A percentile compares a stretch with the other conserved stretches of the same genome.
These are phyloP conservation scores for Dactylorhiza incarnata DNA, from an alignment of 106 monocot genomes.

Conservation along the genomic window DNA sequence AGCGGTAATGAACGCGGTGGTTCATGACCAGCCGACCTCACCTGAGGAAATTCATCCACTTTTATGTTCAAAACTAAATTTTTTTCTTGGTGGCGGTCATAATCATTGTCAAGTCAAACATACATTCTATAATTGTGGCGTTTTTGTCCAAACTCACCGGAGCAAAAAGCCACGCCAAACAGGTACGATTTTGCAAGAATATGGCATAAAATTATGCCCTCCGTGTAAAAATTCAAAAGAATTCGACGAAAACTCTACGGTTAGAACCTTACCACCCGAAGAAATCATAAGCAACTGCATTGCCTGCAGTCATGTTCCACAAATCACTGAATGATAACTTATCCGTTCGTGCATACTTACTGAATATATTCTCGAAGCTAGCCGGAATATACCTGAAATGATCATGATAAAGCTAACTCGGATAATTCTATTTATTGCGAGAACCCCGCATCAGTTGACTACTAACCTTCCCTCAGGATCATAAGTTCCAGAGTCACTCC, in stretches of 20 bases:
- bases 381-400: slow-evolving; percentile 49
- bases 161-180: too few species aligned
- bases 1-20: too few species aligned
- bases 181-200: not conserved
- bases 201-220: too few species aligned
- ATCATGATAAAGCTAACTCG: not conserved
- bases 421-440: not conserved
- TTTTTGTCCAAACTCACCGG: too few species aligned
- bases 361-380: slow-evolving; percentile 75
- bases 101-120: too few species aligned
- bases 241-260: not conserved
- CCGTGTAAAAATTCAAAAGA: not conserved
- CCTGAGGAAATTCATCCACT: too few species aligned
- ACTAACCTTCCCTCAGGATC: slow-evolving; percentile 73
- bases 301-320: slow-evolving; percentile 72
- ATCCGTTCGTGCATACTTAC: slow-evolving; percentile 58
- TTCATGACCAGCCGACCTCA: too few species aligned
- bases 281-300: slow-evolving; percentile 37
- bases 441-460: not conserved
- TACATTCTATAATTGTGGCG: too few species aligned
- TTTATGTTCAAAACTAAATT: too few species aligned
- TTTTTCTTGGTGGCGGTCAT: too few species aligned
- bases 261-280: slow-evolving; percentile 50
- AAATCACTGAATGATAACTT: slow-evolving; percentile 51
- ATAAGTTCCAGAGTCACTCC: slow-evolving; percentile 72